Percentiles rank a stretch among this genome's conserved stretches.
phyloP scores from a whole-genome alignment of 176 grass and related monocot genomes.

The Cymbopogon citratus region DNA sequence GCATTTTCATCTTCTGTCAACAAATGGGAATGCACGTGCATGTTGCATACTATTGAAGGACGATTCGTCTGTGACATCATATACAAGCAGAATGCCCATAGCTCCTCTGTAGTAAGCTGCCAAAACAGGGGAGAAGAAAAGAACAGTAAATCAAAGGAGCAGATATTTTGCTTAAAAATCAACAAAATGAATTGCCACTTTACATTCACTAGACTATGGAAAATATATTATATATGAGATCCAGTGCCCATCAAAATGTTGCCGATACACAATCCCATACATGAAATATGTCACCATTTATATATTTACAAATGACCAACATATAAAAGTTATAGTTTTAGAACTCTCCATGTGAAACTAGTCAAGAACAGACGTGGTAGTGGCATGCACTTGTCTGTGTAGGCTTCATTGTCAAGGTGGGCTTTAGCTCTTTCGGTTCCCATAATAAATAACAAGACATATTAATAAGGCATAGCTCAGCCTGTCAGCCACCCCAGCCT shows the following conservation, averaged over 20 bases:
- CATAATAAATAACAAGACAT: neutral
- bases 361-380: neutral
- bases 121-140: neutral
- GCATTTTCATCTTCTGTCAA: neutral
- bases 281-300: neutral
- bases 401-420: neutral
- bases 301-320: neutral
- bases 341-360: neutral
- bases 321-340: neutral
- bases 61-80: constrained; percentile 90
- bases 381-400: neutral
- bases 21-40: constrained; percentile 11
- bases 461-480: neutral
- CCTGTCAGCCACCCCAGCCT: neutral
- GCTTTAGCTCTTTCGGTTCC: neutral
- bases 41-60: constrained; percentile 87
- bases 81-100: constrained; percentile 92
- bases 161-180: constrained; percentile 19
- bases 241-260: neutral
- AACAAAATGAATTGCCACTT: neutral
- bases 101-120: constrained; percentile 94
- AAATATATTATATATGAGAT: neutral
- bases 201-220: neutral
- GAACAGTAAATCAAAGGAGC: neutral
- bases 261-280: neutral